phyloP scores from a whole-genome alignment of 768 basidiomycete species.

The Russula dissimulans region DNA sequence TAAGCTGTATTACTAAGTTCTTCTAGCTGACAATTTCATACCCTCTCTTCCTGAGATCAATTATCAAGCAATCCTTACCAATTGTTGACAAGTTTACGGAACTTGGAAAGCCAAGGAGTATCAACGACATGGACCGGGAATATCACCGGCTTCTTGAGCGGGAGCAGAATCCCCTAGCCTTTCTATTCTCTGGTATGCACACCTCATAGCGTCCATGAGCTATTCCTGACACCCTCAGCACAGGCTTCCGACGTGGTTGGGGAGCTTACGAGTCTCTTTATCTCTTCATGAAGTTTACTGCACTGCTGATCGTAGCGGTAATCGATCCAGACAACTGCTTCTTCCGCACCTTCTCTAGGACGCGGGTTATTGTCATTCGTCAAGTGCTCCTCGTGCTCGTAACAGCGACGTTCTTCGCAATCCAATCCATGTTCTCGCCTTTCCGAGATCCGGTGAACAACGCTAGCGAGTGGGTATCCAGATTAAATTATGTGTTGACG shows the following conservation, averaged over 20 bases:
- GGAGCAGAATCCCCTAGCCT: slow-evolving; percentile 59
- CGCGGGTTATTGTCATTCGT: slow-evolving; percentile 44
- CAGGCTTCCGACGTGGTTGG: slow-evolving; percentile 65
- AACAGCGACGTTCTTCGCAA: slow-evolving; percentile 48
- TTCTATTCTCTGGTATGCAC: slow-evolving; percentile 57
- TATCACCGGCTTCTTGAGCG: slow-evolving; percentile 56
- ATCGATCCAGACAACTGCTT: slow-evolving; percentile 66
- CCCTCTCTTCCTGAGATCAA: slow-evolving; percentile 49
- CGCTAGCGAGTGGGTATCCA: slow-evolving; percentile 65
- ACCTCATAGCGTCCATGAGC: background rate
- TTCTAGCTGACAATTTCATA: slow-evolving; percentile 59
- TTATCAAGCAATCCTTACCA: slow-evolving; percentile 51
- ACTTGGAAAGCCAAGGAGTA: slow-evolving; percentile 52
- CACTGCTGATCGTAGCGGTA: slow-evolving; percentile 54
- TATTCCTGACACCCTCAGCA: background rate
- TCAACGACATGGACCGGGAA: slow-evolving; percentile 53
- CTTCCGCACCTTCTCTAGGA: slow-evolving; percentile 47
- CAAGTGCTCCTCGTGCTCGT: slow-evolving; percentile 52
- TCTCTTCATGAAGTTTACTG: slow-evolving; percentile 62
- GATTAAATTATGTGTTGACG: slow-evolving; percentile 61
- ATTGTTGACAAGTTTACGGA: slow-evolving; percentile 60
- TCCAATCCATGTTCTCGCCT: slow-evolving; percentile 52
- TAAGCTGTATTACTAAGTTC: background rate
- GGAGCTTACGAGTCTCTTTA: slow-evolving; percentile 55
- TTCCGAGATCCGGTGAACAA: slow-evolving; percentile 66